Evolutionary conservation across 2,329 filamentous ascomycete genomes (phyloP), one percentile per base, ranked within the genome.

Genomic region (Cercospora citrullina): DNA sequence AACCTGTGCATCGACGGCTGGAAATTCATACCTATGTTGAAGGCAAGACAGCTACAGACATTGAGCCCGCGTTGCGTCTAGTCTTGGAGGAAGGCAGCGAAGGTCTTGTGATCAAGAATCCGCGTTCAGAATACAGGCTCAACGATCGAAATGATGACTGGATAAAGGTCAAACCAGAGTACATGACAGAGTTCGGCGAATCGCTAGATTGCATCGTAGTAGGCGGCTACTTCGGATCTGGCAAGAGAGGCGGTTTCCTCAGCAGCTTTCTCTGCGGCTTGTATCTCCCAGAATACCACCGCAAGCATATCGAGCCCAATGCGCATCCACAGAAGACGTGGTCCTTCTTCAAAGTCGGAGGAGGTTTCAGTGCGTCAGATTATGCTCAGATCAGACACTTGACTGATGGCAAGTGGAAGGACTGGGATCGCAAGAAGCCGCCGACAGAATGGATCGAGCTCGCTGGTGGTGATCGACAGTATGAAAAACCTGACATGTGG

Each of bases 311-410:
- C 23, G 55, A 64, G 26, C 30, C 64, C 4, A 23, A 61, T 12
- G 60, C 79, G 5, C 86, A 89, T 69, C 86, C 88, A 0, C 90
- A 92, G 80, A 93, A 92, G 78, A 96, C 89, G 76, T 91, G 89
- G 74, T 97, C 93, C n/a, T 97, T 99, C 81, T 96, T 94, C 85
- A 97, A 95, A 79, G 95, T 99, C 16, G 95, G 95, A n/a, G 95
- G 95, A 63, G 95, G 95, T 0, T 94, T 98, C 78, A 89, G 87
- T 14, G 90, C 88, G 0, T 88, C 91, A 63, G 95, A 99, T 75
- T 98, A 97, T 77, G 89, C 90, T 0, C 88, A 90, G 66, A 90
- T 99, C 57, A 85, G 89, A 5, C 92, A 96, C 75, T 86, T 89
- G 26, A 98, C 94, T 0, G 91, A 97, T 67, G 93, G 91, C 5